Evolutionary conservation across 768 basidiomycete genomes (phyloP), one percentile per base, ranked within the genome.

Genomic region (Serendipita sp.): DNA sequence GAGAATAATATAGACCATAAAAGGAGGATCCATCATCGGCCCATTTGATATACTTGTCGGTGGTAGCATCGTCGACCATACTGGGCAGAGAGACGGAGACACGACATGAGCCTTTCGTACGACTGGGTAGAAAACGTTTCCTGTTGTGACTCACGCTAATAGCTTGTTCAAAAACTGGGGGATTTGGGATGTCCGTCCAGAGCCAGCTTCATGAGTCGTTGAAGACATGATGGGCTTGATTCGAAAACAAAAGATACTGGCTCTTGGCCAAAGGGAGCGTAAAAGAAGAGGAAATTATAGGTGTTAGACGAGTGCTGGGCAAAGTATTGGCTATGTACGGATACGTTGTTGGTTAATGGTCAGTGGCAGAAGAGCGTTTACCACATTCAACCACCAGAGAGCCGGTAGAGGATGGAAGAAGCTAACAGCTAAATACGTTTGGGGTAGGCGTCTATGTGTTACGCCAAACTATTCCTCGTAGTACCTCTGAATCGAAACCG

Each of bases 131-230:
- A 47, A 66, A 67, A 68, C 53, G 28, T 48, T 63, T 67, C 66
- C 7, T 7, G 64, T 66, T 35, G n/a, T 34, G 44, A 81, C 86
- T 68, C 65, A 94, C 92, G 87, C 88, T 75, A 86, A 94, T 38
- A 97, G 80, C 75, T 97, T 97, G 75, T 93, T 90, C 13, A 96
- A 79, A 72, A 96, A 96, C 0, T 88, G 88, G 2, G 93, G 92
- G 0, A 87, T 81, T 41, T 79, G 71, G 34, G 71, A 65, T 16
- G 72, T 70, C 60, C 72, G 72, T 35, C 70, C 72, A 2, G 64
- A n/a, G 24, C 65, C 53, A 18, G 53, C 44, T 3, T 60, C 56
- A 34, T 60, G 24, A n/a, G 56, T 38, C 8, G 34, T 51, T 18
- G 48, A 51, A 32, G 48, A 8, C 48, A 51, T 51, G 7, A 51